Base-by-base conservation (phyloP, 768 basidiomycete genomes). In the Lactarius psammicola region DNA sequence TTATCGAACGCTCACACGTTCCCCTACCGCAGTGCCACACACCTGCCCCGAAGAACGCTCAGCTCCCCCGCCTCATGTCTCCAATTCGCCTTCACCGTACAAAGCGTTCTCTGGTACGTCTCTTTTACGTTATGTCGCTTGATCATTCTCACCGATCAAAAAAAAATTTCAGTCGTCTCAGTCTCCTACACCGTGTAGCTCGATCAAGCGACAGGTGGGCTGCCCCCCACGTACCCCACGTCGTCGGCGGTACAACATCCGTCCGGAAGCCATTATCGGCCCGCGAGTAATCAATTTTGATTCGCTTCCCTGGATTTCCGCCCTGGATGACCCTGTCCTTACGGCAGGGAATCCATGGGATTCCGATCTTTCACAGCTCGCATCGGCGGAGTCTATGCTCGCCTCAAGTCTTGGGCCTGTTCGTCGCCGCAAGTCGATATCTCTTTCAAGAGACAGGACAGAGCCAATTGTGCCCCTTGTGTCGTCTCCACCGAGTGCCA, bases 101-200 rank as follows among this genome's bases (percentile, higher is more conserved):
- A 40, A 70, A 66, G 62, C 68, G 64, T 42, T 38, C 60, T 26
- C 17, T 70, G 20, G 69, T 70, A 7, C 10, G 69, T 59, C 17
- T 15, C 34, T 13, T 23, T 55, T 42, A 33, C 31, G 42, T 42
- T 30, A 8, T 1, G 4, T 30, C 51, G 0, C 11, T 18, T 13
- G 28, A 33, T 31, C 13, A 2, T 42, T 60, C 23, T 17, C 13
- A 15, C 42, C 56, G 15, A 60, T 51, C 17, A 15, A 2, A n/a
- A n/a, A n/a, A n/a, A n/a, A n/a, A 3, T 46, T 26, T 46, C 40
- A 70, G 69, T 63, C 62, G n/a, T 59, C 68, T 42, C 64, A 66
- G 49, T 70, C 69, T 49, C 69, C 69, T 26, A 70, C 69, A 7
- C 69, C 69, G 40, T 70, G 69, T 54, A 69, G 49, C 46, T 69